These are phyloP conservation scores for Lecanicillium sp. DNA, from an alignment of 2,329 filamentous ascomycete species.

Conservation along the genomic window DNA sequence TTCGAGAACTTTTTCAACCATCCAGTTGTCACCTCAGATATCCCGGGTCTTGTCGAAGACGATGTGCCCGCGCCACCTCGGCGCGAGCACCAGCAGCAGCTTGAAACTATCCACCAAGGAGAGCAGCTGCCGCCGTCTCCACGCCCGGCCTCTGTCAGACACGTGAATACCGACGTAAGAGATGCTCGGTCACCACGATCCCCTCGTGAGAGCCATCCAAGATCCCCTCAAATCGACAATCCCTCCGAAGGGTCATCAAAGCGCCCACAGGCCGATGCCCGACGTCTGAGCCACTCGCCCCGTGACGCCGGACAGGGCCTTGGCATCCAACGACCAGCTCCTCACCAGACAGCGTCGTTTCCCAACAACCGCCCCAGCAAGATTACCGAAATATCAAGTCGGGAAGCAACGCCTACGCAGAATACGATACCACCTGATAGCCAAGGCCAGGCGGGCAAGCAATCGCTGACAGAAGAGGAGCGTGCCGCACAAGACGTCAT, in stretches of 20 bases:
- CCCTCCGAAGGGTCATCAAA: conserved; percentile 25
- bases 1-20: conserved; percentile 83
- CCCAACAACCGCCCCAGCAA: conserved; percentile 31
- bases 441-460: conserved; percentile 15
- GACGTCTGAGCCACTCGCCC: conserved; percentile 33
- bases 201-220: conserved; percentile 34
- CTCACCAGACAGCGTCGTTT: conserved; percentile 40
- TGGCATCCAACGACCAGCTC: conserved; percentile 41
- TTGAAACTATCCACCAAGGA: conserved; percentile 23
- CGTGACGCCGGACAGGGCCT: conserved; percentile 41
- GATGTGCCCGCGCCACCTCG: conserved; percentile 46
- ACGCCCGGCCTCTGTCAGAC: conserved; percentile 21
- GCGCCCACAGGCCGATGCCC: conserved; percentile 16
- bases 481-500: conserved; percentile 78
- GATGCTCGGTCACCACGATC: conserved; percentile 26
- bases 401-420: conserved; percentile 13
- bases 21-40: conserved; percentile 62
- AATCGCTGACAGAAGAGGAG: conserved; percentile 51
- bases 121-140: conserved; percentile 20
- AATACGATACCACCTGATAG: background rate
- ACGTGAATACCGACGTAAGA: conserved; percentile 29
- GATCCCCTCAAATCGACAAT: conserved; percentile 36
- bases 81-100: conserved; percentile 33
- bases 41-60: conserved; percentile 74
- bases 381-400: conserved; percentile 13